Evolutionary conservation across 2,329 filamentous ascomycete species (phyloP).

Genomic region (Biscogniauxia sp.): DNA sequence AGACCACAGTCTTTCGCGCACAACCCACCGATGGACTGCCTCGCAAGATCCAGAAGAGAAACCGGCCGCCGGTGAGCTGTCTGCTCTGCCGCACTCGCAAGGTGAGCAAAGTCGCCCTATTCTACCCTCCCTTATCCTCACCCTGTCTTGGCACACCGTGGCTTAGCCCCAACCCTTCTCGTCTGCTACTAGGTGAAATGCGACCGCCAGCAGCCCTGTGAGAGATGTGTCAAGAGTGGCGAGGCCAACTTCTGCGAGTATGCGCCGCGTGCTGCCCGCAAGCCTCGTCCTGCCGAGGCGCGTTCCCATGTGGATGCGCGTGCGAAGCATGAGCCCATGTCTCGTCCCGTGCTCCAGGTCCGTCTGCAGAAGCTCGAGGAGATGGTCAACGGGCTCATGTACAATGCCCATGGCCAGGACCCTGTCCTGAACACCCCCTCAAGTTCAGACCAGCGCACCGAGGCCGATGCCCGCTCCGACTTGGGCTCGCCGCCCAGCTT

Average conservation of each 20-base stretch:
- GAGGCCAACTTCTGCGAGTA: constrained; percentile 37
- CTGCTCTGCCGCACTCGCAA: constrained; percentile 35
- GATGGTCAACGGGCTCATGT: constrained; percentile 34
- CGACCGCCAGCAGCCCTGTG: constrained; percentile 39
- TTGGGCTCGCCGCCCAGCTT: constrained; percentile 29
- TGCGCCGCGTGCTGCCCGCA: constrained; percentile 34
- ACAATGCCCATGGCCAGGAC: constrained; percentile 18
- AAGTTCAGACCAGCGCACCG: constrained; percentile 29
- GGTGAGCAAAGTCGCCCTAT: constrained; percentile 21
- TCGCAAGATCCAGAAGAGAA: constrained; percentile 38
- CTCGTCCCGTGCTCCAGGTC: constrained; percentile 33
- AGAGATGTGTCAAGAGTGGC: constrained; percentile 38
- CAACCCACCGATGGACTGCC: constrained; percentile 33
- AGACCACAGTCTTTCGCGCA: constrained; percentile 37
- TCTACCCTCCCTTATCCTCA: constrained; percentile 1
- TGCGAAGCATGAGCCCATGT: constrained; percentile 27
- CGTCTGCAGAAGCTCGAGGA: constrained; percentile 37
- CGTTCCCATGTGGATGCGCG: constrained; percentile 29
- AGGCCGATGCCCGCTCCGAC: constrained; percentile 30
- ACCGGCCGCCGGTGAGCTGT: constrained; percentile 36
- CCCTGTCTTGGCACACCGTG: constrained; percentile 6
- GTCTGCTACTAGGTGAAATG: constrained; percentile 34
- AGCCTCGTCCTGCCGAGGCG: constrained; percentile 30
- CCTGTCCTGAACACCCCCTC: constrained; percentile 27
- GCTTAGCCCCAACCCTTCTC: constrained; percentile 4